A percentile compares a stretch with the other conserved stretches of the same genome.
Evolutionary conservation across 2,329 filamentous ascomycete genomes (phyloP).

Genomic region (Alternaria ventricosa): DNA sequence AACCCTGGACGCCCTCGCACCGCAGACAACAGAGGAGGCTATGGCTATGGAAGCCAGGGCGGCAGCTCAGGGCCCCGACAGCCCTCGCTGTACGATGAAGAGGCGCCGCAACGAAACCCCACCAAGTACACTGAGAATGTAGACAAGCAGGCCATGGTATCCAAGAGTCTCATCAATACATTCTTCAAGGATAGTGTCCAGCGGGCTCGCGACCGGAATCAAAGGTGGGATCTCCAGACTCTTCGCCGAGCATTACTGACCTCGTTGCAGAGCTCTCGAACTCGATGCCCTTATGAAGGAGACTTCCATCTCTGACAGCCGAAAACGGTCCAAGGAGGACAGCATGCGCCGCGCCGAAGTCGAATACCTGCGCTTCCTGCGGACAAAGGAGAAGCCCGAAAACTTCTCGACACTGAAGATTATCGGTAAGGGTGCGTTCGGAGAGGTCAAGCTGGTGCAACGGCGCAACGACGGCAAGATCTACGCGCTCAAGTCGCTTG

Average conservation of each 20-base stretch:
- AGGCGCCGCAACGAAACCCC: constrained; percentile 78
- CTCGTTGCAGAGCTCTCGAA: constrained; percentile 76
- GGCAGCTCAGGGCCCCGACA: constrained; percentile 71
- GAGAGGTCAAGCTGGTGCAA: constrained; percentile 96
- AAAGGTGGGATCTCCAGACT: constrained; percentile 69
- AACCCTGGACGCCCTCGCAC: constrained; percentile 81
- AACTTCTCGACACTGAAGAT: constrained; percentile 98
- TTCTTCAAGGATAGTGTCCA: constrained; percentile 99
- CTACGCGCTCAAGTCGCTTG: constrained; percentile 96
- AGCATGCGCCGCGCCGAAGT: constrained; percentile 87
- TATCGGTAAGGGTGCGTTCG: constrained; percentile 98
- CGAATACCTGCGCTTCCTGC: constrained; percentile 90
- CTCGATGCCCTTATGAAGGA: constrained; percentile 86
- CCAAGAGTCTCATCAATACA: constrained; percentile 69
- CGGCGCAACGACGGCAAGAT: constrained; percentile 96
- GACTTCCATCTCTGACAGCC: constrained; percentile 72
- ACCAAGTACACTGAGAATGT: constrained; percentile 90
- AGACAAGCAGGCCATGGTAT: constrained; percentile 72
- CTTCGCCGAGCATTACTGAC: constrained; percentile 21
- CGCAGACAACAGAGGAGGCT: constrained; percentile 69
- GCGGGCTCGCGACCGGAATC: constrained; percentile 90
- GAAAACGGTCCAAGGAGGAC: constrained; percentile 85
- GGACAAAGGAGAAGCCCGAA: constrained; percentile 89
- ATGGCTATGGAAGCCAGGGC: constrained; percentile 69
- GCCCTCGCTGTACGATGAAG: constrained; percentile 63